These are phyloP conservation scores for Dimocarpus longan DNA, from an alignment of 345 rosid species.

Conservation along the genomic window DNA sequence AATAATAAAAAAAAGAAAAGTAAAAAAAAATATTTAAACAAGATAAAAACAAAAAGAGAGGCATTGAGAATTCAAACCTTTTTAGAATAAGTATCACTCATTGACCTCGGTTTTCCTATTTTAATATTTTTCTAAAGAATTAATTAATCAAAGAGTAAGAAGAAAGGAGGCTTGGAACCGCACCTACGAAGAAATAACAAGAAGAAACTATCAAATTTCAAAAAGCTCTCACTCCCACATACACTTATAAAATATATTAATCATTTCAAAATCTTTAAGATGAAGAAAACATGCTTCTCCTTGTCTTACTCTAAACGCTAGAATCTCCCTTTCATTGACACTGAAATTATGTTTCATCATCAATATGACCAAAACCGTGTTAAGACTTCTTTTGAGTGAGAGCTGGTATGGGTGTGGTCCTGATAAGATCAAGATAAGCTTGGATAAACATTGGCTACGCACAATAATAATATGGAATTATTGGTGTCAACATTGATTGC, in stretches of 20 bases:
- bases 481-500: slow-evolving; percentile 6
- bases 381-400: slow-evolving; percentile 43
- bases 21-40: neutral
- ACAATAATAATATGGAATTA: slow-evolving; percentile 24
- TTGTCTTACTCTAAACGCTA: slow-evolving; percentile 70
- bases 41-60: slow-evolving; percentile 33
- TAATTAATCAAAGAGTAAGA: slow-evolving; percentile 20
- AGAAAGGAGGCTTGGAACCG: slow-evolving; percentile 48
- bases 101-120: slow-evolving; percentile 50
- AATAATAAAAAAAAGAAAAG: neutral
- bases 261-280: slow-evolving; percentile 41
- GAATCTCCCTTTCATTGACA: slow-evolving; percentile 68
- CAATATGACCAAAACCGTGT: slow-evolving; percentile 44
- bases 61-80: slow-evolving; percentile 25
- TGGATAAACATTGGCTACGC: slow-evolving; percentile 21
- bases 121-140: slow-evolving; percentile 20
- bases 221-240: slow-evolving; percentile 46
- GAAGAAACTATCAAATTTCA: slow-evolving; percentile 59
- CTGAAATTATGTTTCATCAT: slow-evolving; percentile 40
- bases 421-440: slow-evolving; percentile 48
- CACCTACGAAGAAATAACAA: slow-evolving; percentile 66
- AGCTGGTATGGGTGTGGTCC: slow-evolving; percentile 40
- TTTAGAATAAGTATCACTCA: slow-evolving; percentile 32
- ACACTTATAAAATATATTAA: slow-evolving; percentile 27
- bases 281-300: slow-evolving; percentile 52